A percentile compares a stretch with the other conserved stretches of the same genome.
Evolutionary conservation across 176 grass and related monocot species (phyloP).

Genomic region (Chrysopogon serrulatus): DNA sequence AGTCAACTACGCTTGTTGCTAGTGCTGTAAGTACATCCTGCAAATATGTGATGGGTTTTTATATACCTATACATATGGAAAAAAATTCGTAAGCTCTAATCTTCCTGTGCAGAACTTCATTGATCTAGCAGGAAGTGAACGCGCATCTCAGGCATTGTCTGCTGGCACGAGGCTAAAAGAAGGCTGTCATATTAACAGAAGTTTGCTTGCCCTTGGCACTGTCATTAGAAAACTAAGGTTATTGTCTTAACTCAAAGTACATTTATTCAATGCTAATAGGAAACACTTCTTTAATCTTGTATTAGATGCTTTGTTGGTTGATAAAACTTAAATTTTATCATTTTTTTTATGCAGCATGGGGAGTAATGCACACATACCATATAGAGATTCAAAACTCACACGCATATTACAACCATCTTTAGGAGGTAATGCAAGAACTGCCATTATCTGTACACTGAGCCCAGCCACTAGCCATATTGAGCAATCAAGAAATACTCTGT

Average conservation of each 20-base stretch:
- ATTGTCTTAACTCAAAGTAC: slow-evolving; percentile 13
- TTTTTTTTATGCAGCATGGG: slow-evolving; percentile 61
- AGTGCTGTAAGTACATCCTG: slow-evolving; percentile 58
- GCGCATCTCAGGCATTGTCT: slow-evolving; percentile 76
- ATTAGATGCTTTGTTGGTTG: neutral
- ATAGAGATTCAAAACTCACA: slow-evolving; percentile 91
- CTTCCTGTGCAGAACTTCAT: slow-evolving; percentile 75
- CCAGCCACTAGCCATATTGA: slow-evolving; percentile 72
- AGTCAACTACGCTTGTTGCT: slow-evolving; percentile 75
- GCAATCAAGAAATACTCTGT: slow-evolving; percentile 80
- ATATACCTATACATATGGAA: neutral
- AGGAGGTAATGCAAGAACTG: slow-evolving; percentile 86
- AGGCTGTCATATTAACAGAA: slow-evolving; percentile 94
- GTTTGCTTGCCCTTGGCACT: slow-evolving; percentile 82
- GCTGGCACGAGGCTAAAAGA: slow-evolving; percentile 86
- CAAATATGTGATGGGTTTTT: neutral
- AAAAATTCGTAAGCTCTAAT: neutral
- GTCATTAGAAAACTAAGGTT: slow-evolving; percentile 92
- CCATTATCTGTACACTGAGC: slow-evolving; percentile 82
- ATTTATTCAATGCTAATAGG: slow-evolving; percentile 15
- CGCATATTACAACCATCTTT: slow-evolving; percentile 83
- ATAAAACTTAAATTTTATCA: neutral
- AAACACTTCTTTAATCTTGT: neutral
- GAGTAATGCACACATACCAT: slow-evolving; percentile 74
- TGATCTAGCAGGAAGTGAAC: slow-evolving; percentile 95